These are phyloP conservation scores for Jamesozyma hellenica DNA, from an alignment of 805 yeast species.

Conservation along the genomic window DNA sequence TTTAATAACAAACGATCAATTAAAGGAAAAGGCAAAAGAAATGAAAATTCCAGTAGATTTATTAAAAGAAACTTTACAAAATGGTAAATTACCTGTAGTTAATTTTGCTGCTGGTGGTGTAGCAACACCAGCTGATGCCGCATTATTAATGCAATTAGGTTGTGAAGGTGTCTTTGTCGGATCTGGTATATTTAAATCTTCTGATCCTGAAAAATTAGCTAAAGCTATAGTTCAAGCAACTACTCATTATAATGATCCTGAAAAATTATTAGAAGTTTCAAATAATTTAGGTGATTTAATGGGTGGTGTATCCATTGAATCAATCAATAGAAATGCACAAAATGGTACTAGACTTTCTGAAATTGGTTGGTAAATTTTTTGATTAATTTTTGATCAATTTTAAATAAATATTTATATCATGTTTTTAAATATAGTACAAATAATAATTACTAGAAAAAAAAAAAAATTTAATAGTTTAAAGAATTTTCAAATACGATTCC, in stretches of 20 bases:
- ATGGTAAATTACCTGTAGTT: slow-evolving; percentile 67
- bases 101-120: slow-evolving; percentile 86
- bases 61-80: slow-evolving; percentile 34
- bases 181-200: slow-evolving; percentile 67
- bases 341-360: slow-evolving; percentile 29
- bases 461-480: too few relatives aligned
- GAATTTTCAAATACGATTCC: too few relatives aligned
- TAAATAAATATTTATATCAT: too few relatives aligned
- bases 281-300: slow-evolving; percentile 65
- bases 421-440: too few relatives aligned
- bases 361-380: slow-evolving; percentile 38
- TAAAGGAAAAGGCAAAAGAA: slow-evolving; percentile 43
- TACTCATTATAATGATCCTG: slow-evolving; percentile 55
- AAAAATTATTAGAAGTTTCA: slow-evolving; percentile 50
- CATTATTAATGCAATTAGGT: slow-evolving; percentile 72
- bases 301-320: slow-evolving; percentile 57
- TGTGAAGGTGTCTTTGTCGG: slow-evolving; percentile 73
- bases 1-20: slow-evolving; percentile 34
- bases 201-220: slow-evolving; percentile 63
- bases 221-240: slow-evolving; percentile 73
- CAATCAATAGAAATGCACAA: slow-evolving; percentile 31
- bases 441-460: too few relatives aligned
- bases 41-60: slow-evolving; percentile 51
- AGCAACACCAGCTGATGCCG: slow-evolving; percentile 84
- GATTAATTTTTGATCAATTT: not conserved